phyloP scores from a whole-genome alignment of 1,284 basidiomycete genomes.

The Phellinidium pouzarii region DNA sequence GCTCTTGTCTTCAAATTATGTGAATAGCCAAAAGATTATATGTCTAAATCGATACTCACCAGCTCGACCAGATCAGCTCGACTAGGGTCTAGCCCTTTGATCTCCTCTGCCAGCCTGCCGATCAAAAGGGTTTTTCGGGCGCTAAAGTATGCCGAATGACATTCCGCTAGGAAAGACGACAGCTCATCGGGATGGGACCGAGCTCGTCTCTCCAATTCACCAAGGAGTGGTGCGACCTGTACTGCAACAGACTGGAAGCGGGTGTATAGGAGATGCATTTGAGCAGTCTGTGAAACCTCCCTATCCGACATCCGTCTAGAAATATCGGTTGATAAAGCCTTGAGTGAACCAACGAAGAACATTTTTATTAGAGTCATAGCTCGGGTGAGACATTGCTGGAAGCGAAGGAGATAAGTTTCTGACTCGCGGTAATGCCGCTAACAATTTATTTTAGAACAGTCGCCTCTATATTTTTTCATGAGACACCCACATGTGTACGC shows the following conservation, averaged over 20 bases:
- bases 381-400: constrained; percentile 92
- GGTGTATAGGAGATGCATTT: constrained; percentile 81
- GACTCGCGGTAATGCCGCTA: constrained; percentile 87
- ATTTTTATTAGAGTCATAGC: constrained; percentile 95
- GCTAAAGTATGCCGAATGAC: constrained; percentile 75
- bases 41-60: constrained; percentile 35
- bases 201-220: constrained; percentile 78
- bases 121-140: constrained; percentile 67
- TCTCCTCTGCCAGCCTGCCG: constrained; percentile 69
- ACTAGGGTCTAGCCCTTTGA: constrained; percentile 71
- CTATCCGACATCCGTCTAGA: constrained; percentile 68
- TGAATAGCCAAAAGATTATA: constrained; percentile 7
- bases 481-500: constrained; percentile 65
- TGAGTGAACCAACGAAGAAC: constrained; percentile 81
- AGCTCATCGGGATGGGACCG: constrained; percentile 70
- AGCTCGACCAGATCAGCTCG: constrained; percentile 81
- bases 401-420: constrained; percentile 85
- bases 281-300: constrained; percentile 76
- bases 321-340: constrained; percentile 69
- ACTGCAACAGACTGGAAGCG: constrained; percentile 72
- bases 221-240: constrained; percentile 69
- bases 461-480: neutral
- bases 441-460: neutral
- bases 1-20: constrained; percentile 64
- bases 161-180: constrained; percentile 71